A percentile compares a stretch with the other conserved stretches of the same genome.
Evolutionary conservation across 2,329 filamentous ascomycete species (phyloP).

Genomic region (Clonostachys sp.): DNA sequence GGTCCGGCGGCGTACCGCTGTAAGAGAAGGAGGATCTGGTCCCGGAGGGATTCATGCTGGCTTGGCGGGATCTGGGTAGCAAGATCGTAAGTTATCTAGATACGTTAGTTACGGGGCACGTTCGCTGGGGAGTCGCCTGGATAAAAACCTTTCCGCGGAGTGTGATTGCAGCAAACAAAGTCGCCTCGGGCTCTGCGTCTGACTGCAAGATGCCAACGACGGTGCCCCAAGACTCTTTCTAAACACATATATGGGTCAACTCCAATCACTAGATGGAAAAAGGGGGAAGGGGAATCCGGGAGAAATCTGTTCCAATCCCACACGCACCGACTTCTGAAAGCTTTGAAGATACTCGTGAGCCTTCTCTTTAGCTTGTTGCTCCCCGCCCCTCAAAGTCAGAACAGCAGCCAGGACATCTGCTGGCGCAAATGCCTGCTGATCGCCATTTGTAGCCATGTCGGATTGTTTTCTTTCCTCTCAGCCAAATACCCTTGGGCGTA

Average conservation of each 20-base stretch:
- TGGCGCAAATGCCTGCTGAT: constrained; percentile 71
- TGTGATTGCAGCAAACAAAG: constrained; percentile 93
- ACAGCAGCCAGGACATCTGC: constrained; percentile 76
- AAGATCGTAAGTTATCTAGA: constrained; percentile 92
- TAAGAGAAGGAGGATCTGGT: constrained; percentile 77
- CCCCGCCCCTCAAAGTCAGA: constrained; percentile 83
- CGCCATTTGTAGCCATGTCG: constrained; percentile 63
- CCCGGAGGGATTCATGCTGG: constrained; percentile 72
- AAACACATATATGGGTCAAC: constrained; percentile 4
- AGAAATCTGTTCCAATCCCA: neutral
- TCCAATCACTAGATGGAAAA: constrained; percentile 5
- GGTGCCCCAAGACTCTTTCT: constrained; percentile 88
- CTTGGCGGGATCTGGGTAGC: constrained; percentile 74
- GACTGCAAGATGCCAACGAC: constrained; percentile 85
- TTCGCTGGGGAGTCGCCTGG: neutral
- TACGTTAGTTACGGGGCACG: constrained; percentile 2
- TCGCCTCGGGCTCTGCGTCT: constrained; percentile 74
- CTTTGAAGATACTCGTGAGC: constrained; percentile 87
- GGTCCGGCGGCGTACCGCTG: constrained; percentile 78
- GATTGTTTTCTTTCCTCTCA: neutral
- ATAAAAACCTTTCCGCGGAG: constrained; percentile 85
- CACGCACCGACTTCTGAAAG: constrained; percentile 91
- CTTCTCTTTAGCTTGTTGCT: constrained; percentile 79
- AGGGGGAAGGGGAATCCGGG: neutral
- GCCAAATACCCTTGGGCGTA: too few relatives aligned